A percentile compares a stretch with the other conserved stretches of the same genome.
Conservation (phyloP, 345 rosid genomes). For the Turnera subulata region DNA sequence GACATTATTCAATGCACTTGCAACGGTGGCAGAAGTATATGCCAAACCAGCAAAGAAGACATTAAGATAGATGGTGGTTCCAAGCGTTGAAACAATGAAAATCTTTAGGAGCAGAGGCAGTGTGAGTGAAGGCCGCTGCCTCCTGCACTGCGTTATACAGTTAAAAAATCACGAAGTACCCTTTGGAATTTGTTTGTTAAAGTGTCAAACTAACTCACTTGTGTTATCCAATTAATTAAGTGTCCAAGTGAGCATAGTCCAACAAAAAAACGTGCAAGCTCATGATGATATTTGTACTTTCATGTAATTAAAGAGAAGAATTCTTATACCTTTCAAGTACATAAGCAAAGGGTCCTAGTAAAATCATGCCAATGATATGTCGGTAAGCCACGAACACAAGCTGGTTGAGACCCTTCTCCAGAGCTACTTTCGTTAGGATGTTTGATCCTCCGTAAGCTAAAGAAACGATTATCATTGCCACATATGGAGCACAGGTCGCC, state of each 20-base stretch:
- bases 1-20: slow-evolving; percentile 40
- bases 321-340: slow-evolving; percentile 47
- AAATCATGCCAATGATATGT: slow-evolving; percentile 29
- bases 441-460: slow-evolving; percentile 38
- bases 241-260: no score
- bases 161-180: not conserved
- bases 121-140: slow-evolving; percentile 32
- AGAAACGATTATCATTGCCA: slow-evolving; percentile 33
- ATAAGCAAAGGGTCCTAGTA: slow-evolving; percentile 40
- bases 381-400: slow-evolving; percentile 40
- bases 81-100: slow-evolving; percentile 34
- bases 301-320: no score
- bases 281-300: no score
- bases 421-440: slow-evolving; percentile 39
- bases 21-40: slow-evolving; percentile 37
- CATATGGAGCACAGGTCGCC: slow-evolving; percentile 17
- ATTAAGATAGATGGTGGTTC: slow-evolving; percentile 42
- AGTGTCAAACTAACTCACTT: no score
- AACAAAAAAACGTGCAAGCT: no score
- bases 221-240: no score
- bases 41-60: slow-evolving; percentile 34
- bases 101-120: slow-evolving; percentile 30
- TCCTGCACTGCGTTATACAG: slow-evolving; percentile 23
- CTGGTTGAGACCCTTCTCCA: slow-evolving; percentile 32
- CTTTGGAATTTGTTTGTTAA: not conserved